These are phyloP conservation scores for Closterium sp. DNA, from an alignment of 139 green algal genomes.

Conservation along the genomic window DNA sequence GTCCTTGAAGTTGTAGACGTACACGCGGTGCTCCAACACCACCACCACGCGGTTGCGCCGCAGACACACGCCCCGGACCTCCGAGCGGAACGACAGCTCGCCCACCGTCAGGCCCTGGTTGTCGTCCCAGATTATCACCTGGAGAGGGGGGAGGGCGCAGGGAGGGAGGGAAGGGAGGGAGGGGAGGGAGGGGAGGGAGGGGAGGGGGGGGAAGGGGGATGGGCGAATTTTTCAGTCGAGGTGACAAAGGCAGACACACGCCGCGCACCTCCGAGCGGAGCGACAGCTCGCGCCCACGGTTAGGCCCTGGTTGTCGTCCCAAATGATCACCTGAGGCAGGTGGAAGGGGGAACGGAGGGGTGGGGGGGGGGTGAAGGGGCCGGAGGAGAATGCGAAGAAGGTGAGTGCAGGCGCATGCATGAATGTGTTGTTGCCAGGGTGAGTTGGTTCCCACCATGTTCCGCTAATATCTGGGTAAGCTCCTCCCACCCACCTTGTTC, in stretches of 20 bases:
- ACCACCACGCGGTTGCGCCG: conserved; percentile 85
- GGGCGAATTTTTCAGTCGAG: background rate
- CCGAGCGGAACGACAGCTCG: conserved; percentile 84
- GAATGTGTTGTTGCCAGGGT: background rate
- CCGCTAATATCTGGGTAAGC: background rate
- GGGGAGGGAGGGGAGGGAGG: background rate
- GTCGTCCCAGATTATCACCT: conserved; percentile 97
- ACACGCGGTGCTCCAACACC: conserved; percentile 78
- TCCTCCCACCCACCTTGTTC: conserved; percentile 7
- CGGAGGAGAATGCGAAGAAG: background rate
- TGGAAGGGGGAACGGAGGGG: background rate
- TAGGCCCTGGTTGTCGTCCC: conserved; percentile 85
- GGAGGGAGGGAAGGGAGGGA: background rate
- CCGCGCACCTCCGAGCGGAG: conserved; percentile 79
- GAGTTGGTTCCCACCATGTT: background rate
- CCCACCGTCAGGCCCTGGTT: conserved; percentile 83
- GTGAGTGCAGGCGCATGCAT: background rate
- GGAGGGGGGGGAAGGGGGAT: background rate
- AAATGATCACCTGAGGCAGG: conserved; percentile 93
- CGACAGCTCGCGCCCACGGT: conserved; percentile 83
- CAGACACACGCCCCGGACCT: conserved; percentile 76
- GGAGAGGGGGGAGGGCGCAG: conserved; percentile 58
- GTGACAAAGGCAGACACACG: conserved; percentile 51
- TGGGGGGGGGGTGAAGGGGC: background rate
- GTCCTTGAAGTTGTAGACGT: conserved; percentile 88